A percentile compares a stretch with the other conserved stretches of the same genome.
Conservation (phyloP, 441 rosid genomes). For the Aleurites moluccanus region DNA sequence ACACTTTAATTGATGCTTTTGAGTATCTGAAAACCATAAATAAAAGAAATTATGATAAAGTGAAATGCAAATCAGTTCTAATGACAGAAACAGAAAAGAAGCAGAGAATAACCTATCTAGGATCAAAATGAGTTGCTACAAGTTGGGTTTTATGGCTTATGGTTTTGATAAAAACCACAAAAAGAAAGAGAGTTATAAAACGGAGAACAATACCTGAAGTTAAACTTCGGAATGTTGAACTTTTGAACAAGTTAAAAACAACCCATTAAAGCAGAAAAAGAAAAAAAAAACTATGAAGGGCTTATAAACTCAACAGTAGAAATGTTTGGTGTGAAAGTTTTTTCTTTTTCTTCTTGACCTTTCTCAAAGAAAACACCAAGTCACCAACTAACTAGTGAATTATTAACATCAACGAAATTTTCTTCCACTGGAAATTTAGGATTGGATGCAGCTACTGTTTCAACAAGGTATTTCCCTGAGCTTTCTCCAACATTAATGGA, state of each 20-base stretch:
- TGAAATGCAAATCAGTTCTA: not conserved
- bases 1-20: constrained; percentile 9
- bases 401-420: not conserved
- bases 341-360: not conserved
- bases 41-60: not conserved
- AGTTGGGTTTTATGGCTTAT: not conserved
- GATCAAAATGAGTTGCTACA: not conserved
- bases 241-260: constrained; percentile 9
- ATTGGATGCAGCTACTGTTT: constrained; percentile 26
- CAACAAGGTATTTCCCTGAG: constrained; percentile 28
- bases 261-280: constrained; percentile 17
- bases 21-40: constrained; percentile 9
- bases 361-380: not conserved
- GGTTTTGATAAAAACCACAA: not conserved
- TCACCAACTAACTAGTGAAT: not conserved
- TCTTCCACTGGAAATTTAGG: constrained; percentile 10
- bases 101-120: constrained; percentile 5
- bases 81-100: constrained; percentile 17
- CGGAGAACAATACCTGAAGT: constrained; percentile 17
- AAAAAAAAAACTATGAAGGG: constrained; percentile 11
- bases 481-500: constrained; percentile 20
- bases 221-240: not conserved
- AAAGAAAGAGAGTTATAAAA: not conserved
- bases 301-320: constrained; percentile 4
- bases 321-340: constrained; percentile 1